Base-by-base conservation (phyloP, 1,139 yeast species). In the Lodderomyces margitis region DNA sequence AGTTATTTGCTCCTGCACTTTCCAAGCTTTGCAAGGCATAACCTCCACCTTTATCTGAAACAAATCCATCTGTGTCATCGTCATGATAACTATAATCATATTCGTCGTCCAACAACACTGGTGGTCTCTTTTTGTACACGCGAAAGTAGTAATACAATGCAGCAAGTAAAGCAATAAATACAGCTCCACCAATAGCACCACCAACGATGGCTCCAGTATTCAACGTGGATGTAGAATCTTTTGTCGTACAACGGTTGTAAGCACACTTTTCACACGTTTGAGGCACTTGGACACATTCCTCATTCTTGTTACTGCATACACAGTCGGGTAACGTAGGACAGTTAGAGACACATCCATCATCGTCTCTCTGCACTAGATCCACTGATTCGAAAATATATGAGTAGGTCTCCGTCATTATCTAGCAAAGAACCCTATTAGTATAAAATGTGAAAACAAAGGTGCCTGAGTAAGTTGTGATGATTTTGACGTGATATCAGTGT, bases 211-310 rank as follows among this genome's bases (percentile, higher is more conserved):
- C 86, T 15, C 87, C 87, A 10, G 65, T 53, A 3, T 37, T 30
- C 21, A 19, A 12, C 9, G 21, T 40, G 16, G 41, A 34, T 4
- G 37, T 31, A 15, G 50, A 55, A 2, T 56, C 54, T 3, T 11
- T 15, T 2, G 15, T 11, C 2, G 64, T 61, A 59, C 91, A 84
- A 49, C 70, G 71, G n/a, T 75, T 71, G 14, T 61, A 57, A 0
- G 89, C 77, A 60, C 94, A 85, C 42, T 64, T 44, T 8, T 57
- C 40, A 55, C 91, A 83, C 1, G 87, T 74, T 42, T 73, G 78
- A 1, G 77, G 59, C 1, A 78, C 64, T 54, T 73, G 65, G 3
- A 63, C 66, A 57, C 87, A 81, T 50, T 69, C 72, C 53, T 80
- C 75, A 40, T 73, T 73, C n/a, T 55, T 53, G 0, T 58, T 62